phyloP scores from a whole-genome alignment of 768 basidiomycete species.

The Pleurotus eryngii region DNA sequence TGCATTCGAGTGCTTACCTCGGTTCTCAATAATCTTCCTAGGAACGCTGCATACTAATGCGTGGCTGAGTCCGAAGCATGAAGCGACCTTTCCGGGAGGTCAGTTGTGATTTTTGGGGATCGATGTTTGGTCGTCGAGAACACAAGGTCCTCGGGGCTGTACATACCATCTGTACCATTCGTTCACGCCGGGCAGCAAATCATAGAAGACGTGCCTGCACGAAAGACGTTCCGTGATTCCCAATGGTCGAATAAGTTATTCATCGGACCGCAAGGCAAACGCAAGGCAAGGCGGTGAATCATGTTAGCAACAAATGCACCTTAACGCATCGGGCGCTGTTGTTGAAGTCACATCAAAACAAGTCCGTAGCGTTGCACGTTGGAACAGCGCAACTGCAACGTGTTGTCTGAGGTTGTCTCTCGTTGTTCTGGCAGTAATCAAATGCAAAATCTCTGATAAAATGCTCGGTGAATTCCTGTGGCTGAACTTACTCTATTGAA shows the following conservation, averaged over 20 bases:
- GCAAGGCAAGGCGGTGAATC: neutral
- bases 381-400: no score
- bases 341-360: no score
- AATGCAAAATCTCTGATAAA: no score
- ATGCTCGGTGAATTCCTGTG: no score
- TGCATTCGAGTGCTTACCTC: neutral
- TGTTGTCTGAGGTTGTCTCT: no score
- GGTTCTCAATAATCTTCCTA: neutral
- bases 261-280: neutral
- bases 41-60: neutral
- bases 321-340: no score
- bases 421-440: no score
- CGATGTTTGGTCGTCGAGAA: no score
- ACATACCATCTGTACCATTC: neutral
- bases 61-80: neutral
- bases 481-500: no score
- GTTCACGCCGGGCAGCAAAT: neutral
- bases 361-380: no score
- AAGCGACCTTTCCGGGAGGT: neutral
- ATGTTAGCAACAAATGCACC: neutral
- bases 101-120: neutral
- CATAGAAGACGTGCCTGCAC: neutral
- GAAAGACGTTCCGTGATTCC: neutral
- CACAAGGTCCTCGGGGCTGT: no score
- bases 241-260: neutral